Conservation (phyloP, 768 basidiomycete species). For the Galerina sulciceps region DNA sequence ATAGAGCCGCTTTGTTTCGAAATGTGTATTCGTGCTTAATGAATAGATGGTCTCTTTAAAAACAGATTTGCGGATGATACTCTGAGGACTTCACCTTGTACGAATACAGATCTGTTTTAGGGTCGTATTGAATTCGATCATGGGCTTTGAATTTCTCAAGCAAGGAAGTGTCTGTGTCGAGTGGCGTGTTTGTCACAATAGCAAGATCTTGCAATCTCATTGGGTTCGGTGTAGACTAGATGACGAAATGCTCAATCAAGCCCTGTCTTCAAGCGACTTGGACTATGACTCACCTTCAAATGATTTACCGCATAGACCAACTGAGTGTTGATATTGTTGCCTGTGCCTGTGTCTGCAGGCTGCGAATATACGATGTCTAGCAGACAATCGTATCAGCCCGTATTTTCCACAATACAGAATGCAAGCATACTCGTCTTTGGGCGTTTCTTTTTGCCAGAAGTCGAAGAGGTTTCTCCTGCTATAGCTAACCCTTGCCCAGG, state of each 20-base stretch:
- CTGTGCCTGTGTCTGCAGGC: slow-evolving; percentile 83
- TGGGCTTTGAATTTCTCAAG: slow-evolving; percentile 84
- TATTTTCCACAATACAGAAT: slow-evolving; percentile 8
- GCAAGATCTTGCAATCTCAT: slow-evolving; percentile 90
- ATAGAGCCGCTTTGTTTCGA: slow-evolving; percentile 79
- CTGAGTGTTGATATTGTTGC: slow-evolving; percentile 84
- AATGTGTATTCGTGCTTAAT: slow-evolving; percentile 84
- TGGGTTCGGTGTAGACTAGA: slow-evolving; percentile 70
- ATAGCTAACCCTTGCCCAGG: slow-evolving; percentile 26
- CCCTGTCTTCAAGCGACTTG: neutral
- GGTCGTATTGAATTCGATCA: slow-evolving; percentile 78
- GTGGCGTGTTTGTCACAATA: slow-evolving; percentile 75
- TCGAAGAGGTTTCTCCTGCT: slow-evolving; percentile 31
- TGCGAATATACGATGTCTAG: slow-evolving; percentile 84
- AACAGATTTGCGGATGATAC: neutral
- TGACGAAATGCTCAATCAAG: neutral
- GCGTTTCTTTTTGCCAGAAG: slow-evolving; percentile 58
- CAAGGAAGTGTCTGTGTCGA: slow-evolving; percentile 71
- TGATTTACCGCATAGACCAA: slow-evolving; percentile 83
- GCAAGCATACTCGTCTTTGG: slow-evolving; percentile 64
- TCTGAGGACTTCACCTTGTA: slow-evolving; percentile 66
- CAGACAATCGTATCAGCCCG: slow-evolving; percentile 9
- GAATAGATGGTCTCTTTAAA: neutral
- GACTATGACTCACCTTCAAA: slow-evolving; percentile 61
- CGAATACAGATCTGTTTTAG: slow-evolving; percentile 83